Base-by-base conservation (phyloP, 306 rosid species). In the Vigna mungo region DNA sequence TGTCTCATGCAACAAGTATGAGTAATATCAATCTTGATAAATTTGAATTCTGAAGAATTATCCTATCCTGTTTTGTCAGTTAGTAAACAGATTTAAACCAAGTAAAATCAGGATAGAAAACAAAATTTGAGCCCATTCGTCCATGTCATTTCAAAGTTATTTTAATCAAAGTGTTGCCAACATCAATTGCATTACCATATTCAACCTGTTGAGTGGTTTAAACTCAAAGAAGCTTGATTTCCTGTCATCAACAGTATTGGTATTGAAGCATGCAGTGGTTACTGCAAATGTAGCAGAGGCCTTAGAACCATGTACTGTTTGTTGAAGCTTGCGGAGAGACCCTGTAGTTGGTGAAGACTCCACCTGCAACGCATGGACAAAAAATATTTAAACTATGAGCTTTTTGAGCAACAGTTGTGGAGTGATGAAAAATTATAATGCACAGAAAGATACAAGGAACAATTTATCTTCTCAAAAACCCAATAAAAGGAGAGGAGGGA, bases 331-430 rank as follows among this genome's bases (percentile, higher is more conserved):
- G 34, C 80, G 54, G 72, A 95, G 64, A 74, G 97, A 87, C 49
- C 99, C 99, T 14, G 99, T 95, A 76, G 99, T 95, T 5, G 99
- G 99, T 18, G 99, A 95, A 79, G 99, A 94, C 76, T 92, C 97
- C 68, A 89, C 97, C 99, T 95, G 91, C 87, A 89, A 77, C 64
- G 52, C 70, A 46, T 58, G 67, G 67, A 44, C 49, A 77, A 67
- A 75, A 25, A 47, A 61, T 14, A 72, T 44, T 39, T 63, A 78
- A 74, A 73, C 64, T 75, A 66, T 65, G 80, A 61, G 44, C 62
- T 67, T 47, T 60, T 62, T 53, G 25, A 27, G 61, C 55, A 81
- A 88, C 49, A 74, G 59, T 58, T 59, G 34, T 63, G 16, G 64
- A 83, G 70, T 72, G 58, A 47, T 9, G 4, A 21, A 76, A 76